Evolutionary conservation across 345 rosid genomes (phyloP).

Genomic region (Rhizophora apiculata): DNA sequence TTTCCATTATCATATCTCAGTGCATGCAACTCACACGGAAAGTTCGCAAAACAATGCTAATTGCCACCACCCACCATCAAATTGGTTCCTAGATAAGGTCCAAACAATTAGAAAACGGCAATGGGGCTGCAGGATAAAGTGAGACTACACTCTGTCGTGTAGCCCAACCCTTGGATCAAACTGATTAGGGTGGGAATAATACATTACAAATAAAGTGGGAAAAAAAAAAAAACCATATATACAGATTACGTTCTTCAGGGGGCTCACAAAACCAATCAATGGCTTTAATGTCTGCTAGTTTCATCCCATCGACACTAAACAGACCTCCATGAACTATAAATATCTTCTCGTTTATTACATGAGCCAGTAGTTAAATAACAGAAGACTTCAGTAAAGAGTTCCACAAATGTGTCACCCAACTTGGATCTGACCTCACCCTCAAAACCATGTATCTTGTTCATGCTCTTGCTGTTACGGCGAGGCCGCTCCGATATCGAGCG

Average conservation of each 20-base stretch:
- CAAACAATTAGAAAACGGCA: too few relatives aligned
- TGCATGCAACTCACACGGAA: too few relatives aligned
- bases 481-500: too few relatives aligned
- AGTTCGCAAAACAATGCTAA: too few relatives aligned
- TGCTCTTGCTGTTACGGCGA: constrained; percentile 63
- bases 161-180: not conserved
- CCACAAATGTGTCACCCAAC: constrained; percentile 86
- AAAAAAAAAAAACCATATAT: not conserved
- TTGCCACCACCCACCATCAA: too few relatives aligned
- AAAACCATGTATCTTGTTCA: constrained; percentile 98
- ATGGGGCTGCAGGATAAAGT: too few relatives aligned
- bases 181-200: not conserved
- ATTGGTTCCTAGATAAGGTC: too few relatives aligned
- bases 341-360: constrained; percentile 72
- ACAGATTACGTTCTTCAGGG: constrained; percentile 82
- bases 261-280: constrained; percentile 95
- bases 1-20: too few relatives aligned
- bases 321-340: constrained; percentile 98
- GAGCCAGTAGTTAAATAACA: constrained; percentile 88
- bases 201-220: not conserved
- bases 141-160: too few relatives aligned
- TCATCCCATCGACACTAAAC: constrained; percentile 91
- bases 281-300: constrained; percentile 81
- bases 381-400: constrained; percentile 92
- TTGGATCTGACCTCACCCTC: constrained; percentile 97